Base-by-base conservation (phyloP, 2,329 filamentous ascomycete species). In the Blastomyces parvus region DNA sequence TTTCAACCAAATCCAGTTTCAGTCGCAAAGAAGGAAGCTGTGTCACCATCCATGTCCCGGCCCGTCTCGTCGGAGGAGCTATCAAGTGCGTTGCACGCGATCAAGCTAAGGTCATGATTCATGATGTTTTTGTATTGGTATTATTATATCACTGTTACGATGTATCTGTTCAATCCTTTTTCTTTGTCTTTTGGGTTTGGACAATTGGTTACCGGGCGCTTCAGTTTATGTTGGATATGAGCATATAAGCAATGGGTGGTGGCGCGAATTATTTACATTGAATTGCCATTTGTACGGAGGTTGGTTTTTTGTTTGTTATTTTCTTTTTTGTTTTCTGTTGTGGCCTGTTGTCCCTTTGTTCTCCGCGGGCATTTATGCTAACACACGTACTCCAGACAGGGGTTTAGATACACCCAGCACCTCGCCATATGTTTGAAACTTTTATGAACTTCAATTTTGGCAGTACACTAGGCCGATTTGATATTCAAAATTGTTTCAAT, bases 1-100 rank as follows among this genome's bases (percentile, higher is more conserved):
- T n/a, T 19, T 27, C 40, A 27, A 7, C 22, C n/a, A n/a, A 25
- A 2, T 59, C 8, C 1, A 27, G 81, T 81, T 9, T 48, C 40
- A 14, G 58, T 13, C 19, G 17, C 42, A 11, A 25, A 59, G 11
- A 59, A 59, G 42, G 30, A 30, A 33, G 1, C 27, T 48, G 42
- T 36, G 42, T 38, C 58, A 38, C 30, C 58, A 0, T 56, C 53
- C 53, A 56, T 19, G 4, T 56, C 53, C 30, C n/a, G 11, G 19
- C 56, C 56, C 27, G 56, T 59, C 22, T 19, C 25, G 22, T 30
- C 56, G 5, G 36, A 48, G 13, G 22, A 48, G 8, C 52, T 62
- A 13, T 40, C 50, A 22, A 57, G 27, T 42, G 52, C 48, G 8
- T 46, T 62, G 40, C 27, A 36, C 27, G 60, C 60, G 33, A 57